Evolutionary conservation across 2,329 filamentous ascomycete genomes (phyloP), one percentile per base, ranked within the genome.

Genomic region (Sporothrix schenckii): DNA sequence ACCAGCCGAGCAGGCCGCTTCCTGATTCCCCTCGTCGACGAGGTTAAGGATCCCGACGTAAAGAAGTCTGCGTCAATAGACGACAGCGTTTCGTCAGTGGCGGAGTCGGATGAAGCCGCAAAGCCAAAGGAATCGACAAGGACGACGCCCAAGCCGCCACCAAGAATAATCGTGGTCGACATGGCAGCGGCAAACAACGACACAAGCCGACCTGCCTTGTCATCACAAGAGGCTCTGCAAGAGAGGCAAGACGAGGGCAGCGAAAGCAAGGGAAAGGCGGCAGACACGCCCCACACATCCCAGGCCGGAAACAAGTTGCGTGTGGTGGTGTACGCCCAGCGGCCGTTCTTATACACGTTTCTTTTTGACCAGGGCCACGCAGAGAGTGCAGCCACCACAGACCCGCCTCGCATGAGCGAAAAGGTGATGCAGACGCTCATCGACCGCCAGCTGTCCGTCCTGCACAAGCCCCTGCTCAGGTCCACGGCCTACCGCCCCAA

Each of bases 311-410:
- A 83, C 71, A 87, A 85, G 74, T 78, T 93, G 54, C 87, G 89
- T 0, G 89, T 92, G 1, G 85, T 93, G 7, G 86, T 93, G 66
- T 94, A 93, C 76, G 86, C 90, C 60, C 88, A 89, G 77, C 86
- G 85, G 30, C 92, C 92, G 0, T 94, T 94, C 79, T 86, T 94
- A 63, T 94, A 92, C 77, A 87, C 89, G 1, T 90, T 95, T 72
- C 81, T 95, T 4, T 94, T 94, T 78, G 80, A 85, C 63, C 81
- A 85, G 54, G 83, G 61, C 89, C 90, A 7, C 83, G 39, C 41
- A 14, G 66, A 56, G 2, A 34, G 6, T 7, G 7, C 14, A 16
- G 53, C 47, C 14, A 11, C 16, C 0, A 5, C 30, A 7, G 53
- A 14, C 6, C 30, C 44, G 19, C 54, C 27, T 21, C 53, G 56